Conservation (phyloP, 768 basidiomycete genomes). For the Ramaria rubella region DNA sequence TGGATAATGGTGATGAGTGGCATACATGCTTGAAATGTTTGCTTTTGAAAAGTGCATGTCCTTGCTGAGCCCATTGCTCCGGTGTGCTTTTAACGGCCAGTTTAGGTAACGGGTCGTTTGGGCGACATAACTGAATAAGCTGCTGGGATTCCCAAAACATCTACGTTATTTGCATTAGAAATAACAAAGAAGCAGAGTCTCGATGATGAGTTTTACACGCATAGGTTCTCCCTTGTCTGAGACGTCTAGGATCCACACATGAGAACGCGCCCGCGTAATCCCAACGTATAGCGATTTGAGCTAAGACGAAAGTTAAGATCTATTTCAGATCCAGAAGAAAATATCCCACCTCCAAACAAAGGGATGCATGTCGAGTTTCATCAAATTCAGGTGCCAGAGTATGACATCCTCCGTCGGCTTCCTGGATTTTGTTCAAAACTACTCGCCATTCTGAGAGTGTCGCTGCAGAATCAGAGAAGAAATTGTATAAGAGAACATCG, state of each 20-base stretch:
- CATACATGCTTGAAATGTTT: not conserved
- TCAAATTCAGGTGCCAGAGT: slow-evolving; percentile 42
- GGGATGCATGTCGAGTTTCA: slow-evolving; percentile 40
- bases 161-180: slow-evolving; percentile 25
- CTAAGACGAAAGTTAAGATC: slow-evolving; percentile 25
- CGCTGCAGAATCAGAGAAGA: slow-evolving; percentile 58
- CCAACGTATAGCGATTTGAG: slow-evolving; percentile 67
- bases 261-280: slow-evolving; percentile 60
- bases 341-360: slow-evolving; percentile 50
- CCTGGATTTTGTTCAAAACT: slow-evolving; percentile 39
- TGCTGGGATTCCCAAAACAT: slow-evolving; percentile 42
- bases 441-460: slow-evolving; percentile 53
- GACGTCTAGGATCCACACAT: slow-evolving; percentile 63
- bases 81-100: slow-evolving; percentile 31
- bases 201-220: slow-evolving; percentile 35
- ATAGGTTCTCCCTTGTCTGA: slow-evolving; percentile 52
- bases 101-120: slow-evolving; percentile 42
- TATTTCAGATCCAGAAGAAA: not conserved
- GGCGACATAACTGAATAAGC: slow-evolving; percentile 43
- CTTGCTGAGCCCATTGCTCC: slow-evolving; percentile 1
- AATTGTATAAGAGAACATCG: slow-evolving; percentile 67
- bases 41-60: not conserved
- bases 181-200: not conserved
- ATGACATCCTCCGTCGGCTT: slow-evolving; percentile 15
- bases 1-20: not conserved